A percentile compares a stretch with the other conserved stretches of the same genome.
Evolutionary conservation across 2,329 filamentous ascomycete species (phyloP).

Genomic region (Zymoseptoria tritici): DNA sequence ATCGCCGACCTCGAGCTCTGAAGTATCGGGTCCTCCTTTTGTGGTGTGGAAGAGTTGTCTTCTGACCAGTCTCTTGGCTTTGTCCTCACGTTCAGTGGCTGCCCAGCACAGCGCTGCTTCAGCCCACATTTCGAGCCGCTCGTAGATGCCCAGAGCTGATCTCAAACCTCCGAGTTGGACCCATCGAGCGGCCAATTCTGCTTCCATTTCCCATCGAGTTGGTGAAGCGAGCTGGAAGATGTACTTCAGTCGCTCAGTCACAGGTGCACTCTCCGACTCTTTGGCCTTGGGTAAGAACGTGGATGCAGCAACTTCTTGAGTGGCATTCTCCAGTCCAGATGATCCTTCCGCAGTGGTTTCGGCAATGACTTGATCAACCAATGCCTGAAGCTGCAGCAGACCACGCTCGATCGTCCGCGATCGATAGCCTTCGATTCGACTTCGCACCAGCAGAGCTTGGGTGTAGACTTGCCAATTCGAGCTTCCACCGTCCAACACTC

Average conservation of each 20-base stretch:
- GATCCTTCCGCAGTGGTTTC: conserved; percentile 50
- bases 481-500: conserved; percentile 79
- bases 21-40: conserved; percentile 31
- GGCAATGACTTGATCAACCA: conserved; percentile 90
- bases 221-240: conserved; percentile 78
- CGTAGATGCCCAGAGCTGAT: conserved; percentile 92
- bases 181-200: conserved; percentile 91
- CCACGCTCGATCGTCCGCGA: conserved; percentile 84
- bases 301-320: conserved; percentile 45
- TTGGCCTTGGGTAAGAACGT: conserved; percentile 76
- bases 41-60: conserved; percentile 70
- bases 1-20: conserved; percentile 29
- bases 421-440: conserved; percentile 79
- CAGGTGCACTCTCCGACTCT: conserved; percentile 67
- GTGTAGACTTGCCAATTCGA: conserved; percentile 99
- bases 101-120: conserved; percentile 89
- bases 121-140: conserved; percentile 85
- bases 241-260: conserved; percentile 69
- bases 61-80: conserved; percentile 68
- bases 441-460: conserved; percentile 81
- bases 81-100: conserved; percentile 69
- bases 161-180: conserved; percentile 76
- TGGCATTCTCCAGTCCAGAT: conserved; percentile 19
- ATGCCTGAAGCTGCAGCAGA: conserved; percentile 84
- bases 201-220: conserved; percentile 87